Evolutionary conservation across 2,329 filamentous ascomycete species (phyloP).

Genomic region (Aspergillus fructus): DNA sequence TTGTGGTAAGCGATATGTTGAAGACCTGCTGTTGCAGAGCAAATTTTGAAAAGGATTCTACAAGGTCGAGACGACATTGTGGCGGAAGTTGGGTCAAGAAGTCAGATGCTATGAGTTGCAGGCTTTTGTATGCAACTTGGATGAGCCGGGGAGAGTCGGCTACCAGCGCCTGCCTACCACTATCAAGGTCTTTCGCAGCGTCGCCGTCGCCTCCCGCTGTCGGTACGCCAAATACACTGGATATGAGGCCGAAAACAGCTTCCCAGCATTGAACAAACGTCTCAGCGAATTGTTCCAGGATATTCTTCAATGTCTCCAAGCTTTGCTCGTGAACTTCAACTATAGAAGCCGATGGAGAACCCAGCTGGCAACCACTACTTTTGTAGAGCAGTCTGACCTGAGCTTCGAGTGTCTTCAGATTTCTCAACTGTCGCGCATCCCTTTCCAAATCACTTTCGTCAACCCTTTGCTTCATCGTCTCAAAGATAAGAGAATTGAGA

Average conservation of each 20-base stretch:
- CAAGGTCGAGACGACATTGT: constrained; percentile 71
- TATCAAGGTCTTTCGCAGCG: neutral
- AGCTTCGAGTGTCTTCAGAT: constrained; percentile 65
- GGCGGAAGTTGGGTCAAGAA: constrained; percentile 74
- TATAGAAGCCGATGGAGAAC: constrained; percentile 63
- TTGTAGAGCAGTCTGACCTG: constrained; percentile 61
- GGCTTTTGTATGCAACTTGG: constrained; percentile 80
- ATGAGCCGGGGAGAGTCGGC: constrained; percentile 69
- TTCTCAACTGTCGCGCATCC: constrained; percentile 67
- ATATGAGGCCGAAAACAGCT: constrained; percentile 79
- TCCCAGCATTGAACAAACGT: constrained; percentile 80
- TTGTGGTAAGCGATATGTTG: constrained; percentile 91
- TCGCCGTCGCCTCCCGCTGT: constrained; percentile 32
- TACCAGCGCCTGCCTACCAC: constrained; percentile 19
- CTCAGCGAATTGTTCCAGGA: constrained; percentile 88
- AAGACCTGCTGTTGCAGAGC: constrained; percentile 86
- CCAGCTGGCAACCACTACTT: constrained; percentile 53
- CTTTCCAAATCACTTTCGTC: constrained; percentile 47
- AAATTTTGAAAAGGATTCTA: constrained; percentile 87
- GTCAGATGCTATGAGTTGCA: constrained; percentile 92
- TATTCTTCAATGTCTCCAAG: constrained; percentile 74
- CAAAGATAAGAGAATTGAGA: constrained; percentile 47
- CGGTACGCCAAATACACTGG: constrained; percentile 68
- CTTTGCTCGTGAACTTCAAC: constrained; percentile 77
- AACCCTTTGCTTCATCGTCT: constrained; percentile 43